Base-by-base conservation (phyloP, 2,329 filamentous ascomycete species). In the Trichoderma sp. region DNA sequence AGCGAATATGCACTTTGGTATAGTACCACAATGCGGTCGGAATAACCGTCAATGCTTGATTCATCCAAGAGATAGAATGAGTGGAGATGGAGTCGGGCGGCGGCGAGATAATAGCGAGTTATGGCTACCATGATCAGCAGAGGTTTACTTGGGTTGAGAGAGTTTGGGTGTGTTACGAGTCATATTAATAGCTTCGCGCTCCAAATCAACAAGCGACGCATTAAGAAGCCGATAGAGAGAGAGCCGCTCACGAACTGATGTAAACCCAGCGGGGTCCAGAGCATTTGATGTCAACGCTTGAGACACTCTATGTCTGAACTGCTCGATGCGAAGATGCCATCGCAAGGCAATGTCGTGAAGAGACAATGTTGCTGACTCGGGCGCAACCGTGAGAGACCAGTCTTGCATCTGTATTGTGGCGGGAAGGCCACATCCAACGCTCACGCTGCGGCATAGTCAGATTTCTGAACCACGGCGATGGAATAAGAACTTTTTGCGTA, bases 251-350 rank as follows among this genome's bases (percentile, higher is more conserved):
- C 61, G 63, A 37, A 54, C 28, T 34, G 63, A 66, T 28, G 46
- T 66, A 37, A 66, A 66, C 3, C 63, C 52, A 14, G 63, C 63
- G n/a, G 63, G 63, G 16, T 58, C 63, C n/a, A 66, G 63, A 18
- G 63, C 63, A 49, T 66, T 66, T 5, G 63, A 66, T 5, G 63
- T 66, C 13, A 58, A 21, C 2, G 63, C 63, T 37, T 66, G 63
- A 18, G 63, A 66, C n/a, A 66, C 63, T 21, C 51, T 58, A 21
- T 66, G 39, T 34, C 63, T 28, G 11, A 66, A 66, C 3, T 66
- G 63, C n/a, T 66, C 63, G 28, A 66, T 66, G 26, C 63, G 63
- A 49, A 66, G 63, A 66, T 66, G 63, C 63, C 63, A 66, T 49
- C 37, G 49, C 14, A 66, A 39, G 34, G 63, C 37, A 32, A 66